Percentiles rank a stretch among this genome's conserved stretches.
These are phyloP conservation scores for Pichia scutulata DNA, from an alignment of 805 yeast genomes.

Conservation along the genomic window DNA sequence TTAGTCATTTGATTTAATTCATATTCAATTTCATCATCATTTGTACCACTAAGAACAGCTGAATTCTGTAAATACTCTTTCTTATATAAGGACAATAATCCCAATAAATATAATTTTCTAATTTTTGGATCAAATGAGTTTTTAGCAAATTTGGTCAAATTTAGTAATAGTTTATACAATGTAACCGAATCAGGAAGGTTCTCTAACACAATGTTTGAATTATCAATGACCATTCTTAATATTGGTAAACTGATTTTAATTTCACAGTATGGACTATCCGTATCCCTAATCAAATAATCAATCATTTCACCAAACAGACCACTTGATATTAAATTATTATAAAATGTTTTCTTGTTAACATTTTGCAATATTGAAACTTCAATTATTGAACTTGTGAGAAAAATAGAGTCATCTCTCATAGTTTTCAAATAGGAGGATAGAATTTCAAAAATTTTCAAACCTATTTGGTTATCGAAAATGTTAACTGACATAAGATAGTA, in stretches of 20 bases:
- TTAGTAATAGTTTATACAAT: slow-evolving; percentile 17
- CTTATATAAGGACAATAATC: slow-evolving; percentile 26
- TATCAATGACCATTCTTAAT: slow-evolving; percentile 33
- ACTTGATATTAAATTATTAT: slow-evolving; percentile 31
- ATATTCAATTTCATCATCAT: slow-evolving; percentile 11
- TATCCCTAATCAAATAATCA: slow-evolving; percentile 34
- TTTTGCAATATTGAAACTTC: slow-evolving; percentile 41
- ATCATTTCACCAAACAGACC: slow-evolving; percentile 39
- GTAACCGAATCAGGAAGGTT: slow-evolving; percentile 7
- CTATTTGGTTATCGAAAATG: slow-evolving; percentile 32
- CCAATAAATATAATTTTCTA: slow-evolving; percentile 42
- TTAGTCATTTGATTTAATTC: slow-evolving; percentile 22
- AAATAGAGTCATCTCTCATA: slow-evolving; percentile 66
- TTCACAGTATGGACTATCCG: slow-evolving; percentile 36
- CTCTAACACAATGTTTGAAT: slow-evolving; percentile 29
- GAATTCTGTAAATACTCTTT: slow-evolving; percentile 4
- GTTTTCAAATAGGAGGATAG: slow-evolving; percentile 46
- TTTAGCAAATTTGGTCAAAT: slow-evolving; percentile 25
- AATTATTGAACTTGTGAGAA: slow-evolving; percentile 43
- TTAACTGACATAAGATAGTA: slow-evolving; percentile 46
- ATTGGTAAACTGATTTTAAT: slow-evolving; percentile 31
- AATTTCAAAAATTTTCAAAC: slow-evolving; percentile 37
- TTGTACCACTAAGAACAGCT: not conserved
- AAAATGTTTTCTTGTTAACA: slow-evolving; percentile 16
- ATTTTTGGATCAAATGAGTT: slow-evolving; percentile 68